These are phyloP conservation scores for Lasiosphaeris hirsuta DNA, from an alignment of 495 filamentous ascomycete species.

Conservation along the genomic window DNA sequence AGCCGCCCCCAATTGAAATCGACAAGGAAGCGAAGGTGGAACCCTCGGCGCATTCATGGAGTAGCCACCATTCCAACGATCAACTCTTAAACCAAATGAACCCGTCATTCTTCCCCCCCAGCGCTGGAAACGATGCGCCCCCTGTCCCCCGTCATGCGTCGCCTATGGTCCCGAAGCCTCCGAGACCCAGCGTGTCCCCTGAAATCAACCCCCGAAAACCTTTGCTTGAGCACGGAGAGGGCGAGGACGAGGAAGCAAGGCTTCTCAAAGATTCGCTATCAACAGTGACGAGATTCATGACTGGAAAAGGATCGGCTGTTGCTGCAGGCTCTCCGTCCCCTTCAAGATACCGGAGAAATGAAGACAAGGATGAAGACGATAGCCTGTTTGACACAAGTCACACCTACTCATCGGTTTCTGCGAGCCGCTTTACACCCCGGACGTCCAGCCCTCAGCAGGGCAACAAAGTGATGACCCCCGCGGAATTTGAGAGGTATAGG, in stretches of 20 bases:
- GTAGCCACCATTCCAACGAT: conserved; percentile 63
- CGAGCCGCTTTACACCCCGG: conserved; percentile 37
- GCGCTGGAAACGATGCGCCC: conserved; percentile 24
- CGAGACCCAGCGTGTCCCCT: conserved; percentile 19
- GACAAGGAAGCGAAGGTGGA: conserved; percentile 55
- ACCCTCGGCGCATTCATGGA: conserved; percentile 65
- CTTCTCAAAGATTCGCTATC: conserved; percentile 61
- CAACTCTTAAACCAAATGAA: conserved; percentile 50
- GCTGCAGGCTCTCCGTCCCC: conserved; percentile 9
- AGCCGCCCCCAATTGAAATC: conserved; percentile 56
- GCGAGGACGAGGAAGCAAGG: conserved; percentile 67
- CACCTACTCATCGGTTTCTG: conserved; percentile 54
- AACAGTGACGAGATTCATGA: conserved; percentile 44
- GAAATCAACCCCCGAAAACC: conserved; percentile 48
- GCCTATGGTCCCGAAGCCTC: conserved; percentile 16
- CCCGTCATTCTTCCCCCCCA: conserved; percentile 28
- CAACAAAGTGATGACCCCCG: conserved; percentile 84
- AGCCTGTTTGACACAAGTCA: conserved; percentile 49
- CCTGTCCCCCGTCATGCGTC: conserved; percentile 35
- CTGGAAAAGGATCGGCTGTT: conserved; percentile 15
- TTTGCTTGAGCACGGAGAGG: conserved; percentile 39
- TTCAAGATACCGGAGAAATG: conserved; percentile 37
- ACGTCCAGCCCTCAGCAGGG: conserved; percentile 37
- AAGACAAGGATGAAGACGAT: conserved; percentile 42
- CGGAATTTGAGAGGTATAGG: conserved; percentile 80